These are phyloP conservation scores for Casuarina equisetifolia DNA, from an alignment of 306 rosid species.

Conservation along the genomic window DNA sequence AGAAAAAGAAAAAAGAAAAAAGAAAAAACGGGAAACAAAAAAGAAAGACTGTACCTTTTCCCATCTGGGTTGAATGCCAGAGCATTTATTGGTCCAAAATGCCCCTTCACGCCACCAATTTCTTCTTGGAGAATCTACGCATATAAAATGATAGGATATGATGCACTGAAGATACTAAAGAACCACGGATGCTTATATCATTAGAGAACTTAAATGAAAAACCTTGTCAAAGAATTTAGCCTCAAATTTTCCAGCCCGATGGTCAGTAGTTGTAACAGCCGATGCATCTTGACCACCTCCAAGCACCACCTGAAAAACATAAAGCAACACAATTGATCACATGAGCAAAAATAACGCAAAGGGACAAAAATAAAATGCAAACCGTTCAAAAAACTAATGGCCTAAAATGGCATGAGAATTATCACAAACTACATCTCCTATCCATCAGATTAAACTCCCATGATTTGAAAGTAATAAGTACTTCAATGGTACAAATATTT, in stretches of 20 bases:
- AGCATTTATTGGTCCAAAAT: constrained; percentile 96
- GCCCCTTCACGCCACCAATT: constrained; percentile 98
- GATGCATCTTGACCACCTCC: constrained; percentile 99
- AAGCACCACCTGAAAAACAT: constrained; percentile 64
- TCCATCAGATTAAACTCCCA: background rate
- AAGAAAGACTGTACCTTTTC: constrained; percentile 53
- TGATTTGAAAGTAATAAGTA: background rate
- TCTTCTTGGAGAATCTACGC: constrained; percentile 92
- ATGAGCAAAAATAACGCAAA: background rate
- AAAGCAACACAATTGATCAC: background rate
- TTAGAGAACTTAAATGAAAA: background rate
- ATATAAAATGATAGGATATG: constrained; percentile 16
- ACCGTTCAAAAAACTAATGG: background rate
- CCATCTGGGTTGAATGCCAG: constrained; percentile 96
- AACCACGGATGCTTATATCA: background rate
- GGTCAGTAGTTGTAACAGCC: constrained; percentile 88
- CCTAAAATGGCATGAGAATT: background rate
- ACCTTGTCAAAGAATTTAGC: constrained; percentile 93
- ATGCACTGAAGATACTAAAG: constrained; percentile 8
- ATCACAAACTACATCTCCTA: background rate
- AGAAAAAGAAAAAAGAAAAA: no score
- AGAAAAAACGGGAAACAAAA: background rate
- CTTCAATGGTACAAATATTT: background rate
- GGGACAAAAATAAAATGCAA: background rate
- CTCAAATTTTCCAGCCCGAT: constrained; percentile 89